phyloP scores from a whole-genome alignment of 805 yeast genomes.

The Metschnikowia kunwiensis region DNA sequence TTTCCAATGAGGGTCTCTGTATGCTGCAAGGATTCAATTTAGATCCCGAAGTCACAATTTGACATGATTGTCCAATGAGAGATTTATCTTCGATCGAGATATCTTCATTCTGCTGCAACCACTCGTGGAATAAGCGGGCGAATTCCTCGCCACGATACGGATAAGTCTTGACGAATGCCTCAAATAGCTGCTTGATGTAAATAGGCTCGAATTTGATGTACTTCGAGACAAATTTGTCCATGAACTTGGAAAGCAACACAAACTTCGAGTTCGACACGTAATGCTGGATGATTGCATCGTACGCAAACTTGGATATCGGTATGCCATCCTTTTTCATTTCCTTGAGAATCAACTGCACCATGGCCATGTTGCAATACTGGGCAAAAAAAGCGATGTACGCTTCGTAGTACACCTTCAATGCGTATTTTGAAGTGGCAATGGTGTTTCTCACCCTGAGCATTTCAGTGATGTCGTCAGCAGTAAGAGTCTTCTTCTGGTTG shows the following conservation, averaged over 20 bases:
- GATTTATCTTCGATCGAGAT: constrained; percentile 15
- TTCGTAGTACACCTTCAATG: constrained; percentile 27
- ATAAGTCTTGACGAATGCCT: constrained; percentile 32
- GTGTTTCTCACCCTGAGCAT: constrained; percentile 16
- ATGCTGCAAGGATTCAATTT: constrained; percentile 27
- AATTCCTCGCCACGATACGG: constrained; percentile 31
- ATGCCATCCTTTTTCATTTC: constrained; percentile 27
- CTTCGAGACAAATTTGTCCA: constrained; percentile 18
- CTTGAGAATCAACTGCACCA: constrained; percentile 26
- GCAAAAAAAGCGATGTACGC: constrained; percentile 28
- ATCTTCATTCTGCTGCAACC: constrained; percentile 17
- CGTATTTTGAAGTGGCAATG: constrained; percentile 14
- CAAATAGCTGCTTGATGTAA: constrained; percentile 25
- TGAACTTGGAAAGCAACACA: constrained; percentile 26
- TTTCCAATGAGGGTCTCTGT: constrained; percentile 13
- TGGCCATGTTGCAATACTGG: constrained; percentile 26
- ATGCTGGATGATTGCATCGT: constrained; percentile 24
- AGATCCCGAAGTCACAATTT: constrained; percentile 23
- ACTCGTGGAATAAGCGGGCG: constrained; percentile 16
- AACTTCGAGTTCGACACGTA: constrained; percentile 29
- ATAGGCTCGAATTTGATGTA: constrained; percentile 22
- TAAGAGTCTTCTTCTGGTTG: constrained; percentile 24
- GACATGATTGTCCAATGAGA: constrained; percentile 15
- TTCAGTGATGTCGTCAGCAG: constrained; percentile 25
- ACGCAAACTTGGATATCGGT: constrained; percentile 21